A percentile compares a stretch with the other conserved stretches of the same genome.
phyloP scores from a whole-genome alignment of 495 filamentous ascomycete species.

The Melanomma pulvis-pyrius region DNA sequence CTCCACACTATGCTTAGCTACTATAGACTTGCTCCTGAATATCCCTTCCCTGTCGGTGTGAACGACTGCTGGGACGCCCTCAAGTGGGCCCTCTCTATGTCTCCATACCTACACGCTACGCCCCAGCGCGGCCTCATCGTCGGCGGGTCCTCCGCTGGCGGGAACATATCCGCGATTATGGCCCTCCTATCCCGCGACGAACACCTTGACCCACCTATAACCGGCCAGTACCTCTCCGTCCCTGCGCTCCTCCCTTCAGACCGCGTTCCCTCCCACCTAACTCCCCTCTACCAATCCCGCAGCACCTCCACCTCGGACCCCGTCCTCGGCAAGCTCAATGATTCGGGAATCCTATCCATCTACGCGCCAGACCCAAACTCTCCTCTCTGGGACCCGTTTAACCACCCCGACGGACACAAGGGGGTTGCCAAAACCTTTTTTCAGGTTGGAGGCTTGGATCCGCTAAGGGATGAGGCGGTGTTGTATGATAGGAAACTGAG shows the following conservation, averaged over 20 bases:
- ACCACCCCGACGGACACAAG: constrained; percentile 25
- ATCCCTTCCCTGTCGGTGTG: constrained; percentile 29
- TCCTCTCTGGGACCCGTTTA: constrained; percentile 33
- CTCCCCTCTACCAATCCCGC: constrained; percentile 21
- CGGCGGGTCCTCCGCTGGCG: constrained; percentile 36
- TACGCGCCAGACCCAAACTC: constrained; percentile 21
- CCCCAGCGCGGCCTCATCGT: constrained; percentile 34
- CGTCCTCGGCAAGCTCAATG: constrained; percentile 17
- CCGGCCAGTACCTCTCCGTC: constrained; percentile 36
- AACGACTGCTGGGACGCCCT: constrained; percentile 38
- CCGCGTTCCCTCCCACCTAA: constrained; percentile 12
- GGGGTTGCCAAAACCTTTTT: constrained; percentile 44
- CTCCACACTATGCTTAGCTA: not conserved
- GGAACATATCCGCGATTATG: constrained; percentile 33
- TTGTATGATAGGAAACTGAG: constrained; percentile 39
- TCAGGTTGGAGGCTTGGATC: constrained; percentile 46
- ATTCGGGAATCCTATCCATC: not conserved
- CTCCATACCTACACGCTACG: constrained; percentile 15
- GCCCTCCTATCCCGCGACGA: constrained; percentile 31
- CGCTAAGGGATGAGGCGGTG: constrained; percentile 46
- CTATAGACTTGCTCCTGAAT: constrained; percentile 35
- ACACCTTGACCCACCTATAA: constrained; percentile 28
- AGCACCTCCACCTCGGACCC: constrained; percentile 1
- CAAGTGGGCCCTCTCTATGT: constrained; percentile 20
- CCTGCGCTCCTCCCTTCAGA: constrained; percentile 24